A percentile compares a stretch with the other conserved stretches of the same genome.
phyloP scores from a whole-genome alignment of 257 asterid species.

The Plantago major region DNA sequence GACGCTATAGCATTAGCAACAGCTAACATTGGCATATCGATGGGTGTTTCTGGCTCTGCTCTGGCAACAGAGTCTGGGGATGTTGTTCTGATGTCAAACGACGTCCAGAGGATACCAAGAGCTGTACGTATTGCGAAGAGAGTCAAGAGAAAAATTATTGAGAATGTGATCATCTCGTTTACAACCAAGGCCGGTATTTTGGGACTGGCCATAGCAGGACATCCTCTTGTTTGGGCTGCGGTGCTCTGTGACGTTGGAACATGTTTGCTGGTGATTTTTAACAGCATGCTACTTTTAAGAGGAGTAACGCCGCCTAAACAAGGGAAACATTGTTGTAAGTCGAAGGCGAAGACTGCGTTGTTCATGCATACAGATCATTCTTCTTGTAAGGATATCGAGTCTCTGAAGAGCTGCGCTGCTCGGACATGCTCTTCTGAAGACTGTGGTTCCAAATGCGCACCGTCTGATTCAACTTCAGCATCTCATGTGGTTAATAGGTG shows the following conservation, averaged over 20 bases:
- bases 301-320: constrained; percentile 15
- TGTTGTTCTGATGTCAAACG: constrained; percentile 72
- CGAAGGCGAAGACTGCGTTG: constrained; percentile 2
- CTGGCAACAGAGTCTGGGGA: constrained; percentile 77
- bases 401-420: constrained; percentile 17
- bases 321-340: constrained; percentile 13
- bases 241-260: constrained; percentile 75
- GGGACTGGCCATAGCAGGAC: constrained; percentile 70
- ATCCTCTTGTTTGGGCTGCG: constrained; percentile 92
- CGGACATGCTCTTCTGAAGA: constrained; percentile 22
- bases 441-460: constrained; percentile 12
- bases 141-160: constrained; percentile 48
- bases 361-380: constrained; percentile 16
- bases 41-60: constrained; percentile 88
- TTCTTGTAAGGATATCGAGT: constrained; percentile 24
- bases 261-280: constrained; percentile 71
- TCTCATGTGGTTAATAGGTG: constrained; percentile 18
- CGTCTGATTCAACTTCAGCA: constrained; percentile 7
- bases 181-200: constrained; percentile 56
- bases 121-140: constrained; percentile 46
- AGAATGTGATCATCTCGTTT: constrained; percentile 54
- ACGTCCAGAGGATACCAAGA: constrained; percentile 57
- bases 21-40: constrained; percentile 78
- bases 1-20: constrained; percentile 87
- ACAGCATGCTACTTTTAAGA: constrained; percentile 66